Evolutionary conservation across 2,329 filamentous ascomycete species (phyloP), one percentile per base, ranked within the genome.

Genomic region (Talaromyces albobiverticillius): DNA sequence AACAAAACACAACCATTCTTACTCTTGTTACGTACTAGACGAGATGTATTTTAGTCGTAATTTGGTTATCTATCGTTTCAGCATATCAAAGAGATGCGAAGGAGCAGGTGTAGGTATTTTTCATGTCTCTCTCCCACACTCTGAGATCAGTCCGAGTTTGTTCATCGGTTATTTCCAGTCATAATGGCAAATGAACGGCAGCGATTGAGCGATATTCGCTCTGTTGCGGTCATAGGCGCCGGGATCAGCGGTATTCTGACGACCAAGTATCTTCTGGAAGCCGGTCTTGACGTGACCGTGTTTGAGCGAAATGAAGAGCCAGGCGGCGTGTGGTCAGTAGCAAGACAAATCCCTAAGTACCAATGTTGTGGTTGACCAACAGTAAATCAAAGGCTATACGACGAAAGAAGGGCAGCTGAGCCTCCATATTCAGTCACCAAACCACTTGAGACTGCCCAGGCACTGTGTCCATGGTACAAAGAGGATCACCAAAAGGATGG

Each of bases 311-410:
- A 74, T 4, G 68, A 70, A 50, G 72, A 69, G 11, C 71, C 76
- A 18, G 81, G 82, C 2, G 82, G 82, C 13, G 74, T 82, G 22
- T 84, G 82, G 82, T 81, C 68, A 46, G 72, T 61, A 14, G 4
- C 26, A 2, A 13, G 16, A 40, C 46, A 38, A 34, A 34, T 34
- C 13, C 9, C 4, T 14, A 13, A 10, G 13, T 34, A 10, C 13
- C 8, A 10, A 10, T 34, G 4, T 4, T 14, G 7, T 42, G 11
- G 13, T 48, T 40, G 31, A 22, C 31, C 45, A 9, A 2, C n/a
- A 8, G 8, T 20, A 40, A n/a, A 22, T 32, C 25, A 11, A 58
- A 78, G 79, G 78, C 61, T 79, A 0, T 81, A 76, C 59, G 77
- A 83, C 55, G 74, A 79, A 53, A 73, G 75, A 2, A 67, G 66